Conservation (phyloP, 1,284 basidiomycete species). For the Testicularia cyperi region DNA sequence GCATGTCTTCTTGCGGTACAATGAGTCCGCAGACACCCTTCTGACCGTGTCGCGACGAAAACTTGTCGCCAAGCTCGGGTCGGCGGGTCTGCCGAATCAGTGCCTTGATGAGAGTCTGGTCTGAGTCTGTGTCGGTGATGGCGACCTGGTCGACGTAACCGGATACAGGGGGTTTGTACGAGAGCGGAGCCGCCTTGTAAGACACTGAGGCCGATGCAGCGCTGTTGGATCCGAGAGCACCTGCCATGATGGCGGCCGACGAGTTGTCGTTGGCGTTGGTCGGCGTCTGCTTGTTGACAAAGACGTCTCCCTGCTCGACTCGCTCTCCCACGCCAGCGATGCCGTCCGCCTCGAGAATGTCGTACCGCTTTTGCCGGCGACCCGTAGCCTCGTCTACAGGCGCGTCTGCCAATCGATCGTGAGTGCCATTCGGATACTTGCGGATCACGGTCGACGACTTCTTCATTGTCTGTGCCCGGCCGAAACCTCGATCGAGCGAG, state of each 20-base stretch:
- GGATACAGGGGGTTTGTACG: conserved; percentile 66
- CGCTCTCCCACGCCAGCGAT: conserved; percentile 92
- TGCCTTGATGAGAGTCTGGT: conserved; percentile 98
- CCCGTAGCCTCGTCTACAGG: conserved; percentile 73
- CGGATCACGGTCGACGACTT: conserved; percentile 92
- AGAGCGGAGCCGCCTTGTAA: conserved; percentile 66
- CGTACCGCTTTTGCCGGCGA: conserved; percentile 77
- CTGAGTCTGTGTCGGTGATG: conserved; percentile 85
- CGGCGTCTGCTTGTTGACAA: conserved; percentile 95
- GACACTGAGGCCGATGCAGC: conserved; percentile 13
- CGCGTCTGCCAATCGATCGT: conserved; percentile 90
- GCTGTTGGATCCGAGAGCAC: conserved; percentile 4
- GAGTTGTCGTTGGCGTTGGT: conserved; percentile 74
- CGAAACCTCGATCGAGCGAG: conserved; percentile 88
- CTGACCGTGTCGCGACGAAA: conserved; percentile 95
- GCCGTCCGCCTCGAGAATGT: conserved; percentile 87
- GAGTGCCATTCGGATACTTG: conserved; percentile 96
- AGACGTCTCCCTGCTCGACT: conserved; percentile 88
- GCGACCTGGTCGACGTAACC: conserved; percentile 97
- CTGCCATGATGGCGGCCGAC: conserved; percentile 47
- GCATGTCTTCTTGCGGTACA: conserved; percentile 98
- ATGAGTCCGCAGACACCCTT: conserved; percentile 99
- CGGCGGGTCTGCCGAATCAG: conserved; percentile 93
- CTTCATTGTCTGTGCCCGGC: conserved; percentile 92
- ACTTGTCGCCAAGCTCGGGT: conserved; percentile 97